Percentiles rank a stretch among this genome's conserved stretches.
Conservation (phyloP, 148 eudicot genomes). For the Rhododendron ovatum region DNA sequence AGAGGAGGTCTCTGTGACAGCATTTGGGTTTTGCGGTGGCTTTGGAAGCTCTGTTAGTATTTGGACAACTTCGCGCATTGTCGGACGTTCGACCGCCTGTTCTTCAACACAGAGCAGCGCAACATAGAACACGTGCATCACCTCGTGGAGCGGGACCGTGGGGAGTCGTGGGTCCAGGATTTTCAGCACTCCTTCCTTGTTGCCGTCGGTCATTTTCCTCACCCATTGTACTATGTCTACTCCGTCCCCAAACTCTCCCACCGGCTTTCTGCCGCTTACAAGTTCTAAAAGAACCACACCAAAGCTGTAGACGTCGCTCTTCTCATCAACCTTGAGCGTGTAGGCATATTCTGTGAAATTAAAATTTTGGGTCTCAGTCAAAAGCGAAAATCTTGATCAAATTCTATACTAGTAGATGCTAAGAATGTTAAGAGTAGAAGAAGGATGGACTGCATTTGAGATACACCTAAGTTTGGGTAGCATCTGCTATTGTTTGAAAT, state of each 20-base stretch:
- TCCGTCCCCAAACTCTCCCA: constrained; percentile 95
- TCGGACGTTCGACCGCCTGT: constrained; percentile 89
- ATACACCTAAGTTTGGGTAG: neutral
- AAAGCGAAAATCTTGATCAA: neutral
- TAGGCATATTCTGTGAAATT: constrained; percentile 73
- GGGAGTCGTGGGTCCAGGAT: constrained; percentile 75
- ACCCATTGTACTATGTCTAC: constrained; percentile 99
- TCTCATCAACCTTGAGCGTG: constrained; percentile 92
- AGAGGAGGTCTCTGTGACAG: constrained; percentile 40
- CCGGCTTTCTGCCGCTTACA: constrained; percentile 76
- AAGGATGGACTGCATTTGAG: neutral
- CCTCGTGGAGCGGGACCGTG: constrained; percentile 78
- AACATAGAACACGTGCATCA: constrained; percentile 86
- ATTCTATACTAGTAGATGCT: neutral
- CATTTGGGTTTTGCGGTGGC: constrained; percentile 37
- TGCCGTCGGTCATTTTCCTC: constrained; percentile 67
- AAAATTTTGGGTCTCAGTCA: neutral
- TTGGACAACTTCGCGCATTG: constrained; percentile 93
- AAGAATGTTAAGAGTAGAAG: neutral
- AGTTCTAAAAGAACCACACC: constrained; percentile 91
- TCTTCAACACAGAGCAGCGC: constrained; percentile 93
- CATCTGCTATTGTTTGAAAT: neutral
- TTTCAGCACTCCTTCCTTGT: constrained; percentile 73
- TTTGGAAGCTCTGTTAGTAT: constrained; percentile 77
- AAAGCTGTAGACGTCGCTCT: constrained; percentile 92